These are phyloP conservation scores for Ustilago sp. DNA, from an alignment of 1,284 basidiomycete species.

Conservation along the genomic window DNA sequence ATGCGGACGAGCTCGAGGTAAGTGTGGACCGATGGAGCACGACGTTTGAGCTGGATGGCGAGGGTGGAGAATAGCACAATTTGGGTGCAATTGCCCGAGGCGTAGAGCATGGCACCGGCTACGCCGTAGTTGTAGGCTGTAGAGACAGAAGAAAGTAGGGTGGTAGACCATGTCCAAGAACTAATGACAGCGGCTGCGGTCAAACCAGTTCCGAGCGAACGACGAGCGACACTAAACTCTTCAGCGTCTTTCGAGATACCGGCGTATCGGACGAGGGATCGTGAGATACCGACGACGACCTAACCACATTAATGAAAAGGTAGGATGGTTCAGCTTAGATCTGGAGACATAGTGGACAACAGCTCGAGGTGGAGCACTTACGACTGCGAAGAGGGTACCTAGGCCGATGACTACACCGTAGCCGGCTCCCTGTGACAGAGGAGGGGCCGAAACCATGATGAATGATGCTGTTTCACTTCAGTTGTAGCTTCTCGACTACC, in stretches of 20 bases:
- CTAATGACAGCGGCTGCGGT: constrained; percentile 61
- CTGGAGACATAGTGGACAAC: neutral
- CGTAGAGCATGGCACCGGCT: constrained; percentile 61
- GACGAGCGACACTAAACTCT: constrained; percentile 56
- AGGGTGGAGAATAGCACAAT: constrained; percentile 62
- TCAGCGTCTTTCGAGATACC: constrained; percentile 51
- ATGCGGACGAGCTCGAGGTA: constrained; percentile 60
- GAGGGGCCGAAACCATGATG: constrained; percentile 33
- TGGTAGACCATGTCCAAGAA: constrained; percentile 64
- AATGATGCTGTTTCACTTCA: neutral
- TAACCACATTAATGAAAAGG: neutral
- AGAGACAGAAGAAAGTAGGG: constrained; percentile 55
- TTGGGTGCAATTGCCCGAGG: constrained; percentile 58
- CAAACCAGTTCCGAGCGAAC: constrained; percentile 60
- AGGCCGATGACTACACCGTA: constrained; percentile 68
- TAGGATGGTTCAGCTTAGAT: neutral
- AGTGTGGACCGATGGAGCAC: constrained; percentile 58
- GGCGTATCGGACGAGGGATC: constrained; percentile 47
- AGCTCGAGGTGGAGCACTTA: constrained; percentile 12
- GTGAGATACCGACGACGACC: constrained; percentile 56
- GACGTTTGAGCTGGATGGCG: constrained; percentile 61
- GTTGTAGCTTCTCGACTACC: neutral
- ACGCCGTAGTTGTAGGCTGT: constrained; percentile 65
- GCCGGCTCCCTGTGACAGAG: constrained; percentile 63
- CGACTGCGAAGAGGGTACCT: constrained; percentile 64